Base-by-base conservation (phyloP, 1,284 basidiomycete genomes). In the Sporisorium sorghi region DNA sequence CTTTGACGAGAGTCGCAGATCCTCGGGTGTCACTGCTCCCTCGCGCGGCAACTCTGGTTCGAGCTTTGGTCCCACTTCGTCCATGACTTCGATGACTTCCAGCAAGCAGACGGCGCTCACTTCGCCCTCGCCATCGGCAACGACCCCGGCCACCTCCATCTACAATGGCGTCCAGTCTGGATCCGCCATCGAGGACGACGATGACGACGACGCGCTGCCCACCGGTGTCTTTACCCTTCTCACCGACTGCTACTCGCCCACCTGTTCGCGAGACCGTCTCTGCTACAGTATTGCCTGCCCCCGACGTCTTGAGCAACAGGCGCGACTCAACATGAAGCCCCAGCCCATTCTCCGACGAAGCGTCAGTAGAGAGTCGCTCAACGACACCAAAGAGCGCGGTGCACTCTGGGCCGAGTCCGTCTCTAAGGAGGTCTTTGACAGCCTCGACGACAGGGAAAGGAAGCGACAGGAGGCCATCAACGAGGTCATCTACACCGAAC, bases 281-380 rank as follows among this genome's bases (percentile, higher is more conserved):
- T 99, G 97, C 86, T 99, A 99, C 86, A 93, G 92, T 76, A 98
- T 97, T 77, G 94, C 94, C 43, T 99, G 97, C 85, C 97, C 97
- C 0, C 86, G 96, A 55, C 87, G 96, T 60, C 86, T 98, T 65
- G 96, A 99, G 85, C 95, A 98, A 85, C 95, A 97, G 85, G 91
- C 93, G 37, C 87, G 94, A 62, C 85, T 96, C 83, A 88, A 85
- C 40, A 91, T 97, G 91, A 95, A 96, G 85, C 92, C 92, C 7
- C 91, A 94, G 85, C 92, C 93, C 5, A 93, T 92, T 10, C 87
- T 97, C 71, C 91, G 91, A 60, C 78, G 87, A 60, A 87, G 86
- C 63, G 89, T 93, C 59, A 93, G 91, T 80, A 88, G 89, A 58
- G 94, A 96, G 86, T 92, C 91, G 84, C 83, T 96, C 64, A 90